Evolutionary conservation across 2,329 filamentous ascomycete species (phyloP).

Genomic region (Pseudogymnoascus sp.): DNA sequence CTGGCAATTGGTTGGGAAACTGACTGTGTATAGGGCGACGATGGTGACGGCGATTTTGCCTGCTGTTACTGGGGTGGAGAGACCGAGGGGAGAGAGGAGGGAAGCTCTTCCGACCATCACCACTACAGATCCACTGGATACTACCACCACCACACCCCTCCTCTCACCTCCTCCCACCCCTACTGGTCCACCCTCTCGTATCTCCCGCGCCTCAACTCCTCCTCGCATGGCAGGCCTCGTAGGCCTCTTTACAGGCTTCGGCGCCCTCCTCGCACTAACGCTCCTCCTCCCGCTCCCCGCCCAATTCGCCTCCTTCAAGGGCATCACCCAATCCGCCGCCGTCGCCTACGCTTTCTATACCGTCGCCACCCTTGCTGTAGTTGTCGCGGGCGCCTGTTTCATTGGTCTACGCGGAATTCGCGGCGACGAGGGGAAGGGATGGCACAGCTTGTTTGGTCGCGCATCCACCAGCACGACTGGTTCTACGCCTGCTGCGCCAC

Average conservation of each 20-base stretch:
- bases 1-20: background rate
- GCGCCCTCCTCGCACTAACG: slow-evolving; percentile 74
- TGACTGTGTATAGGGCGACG: slow-evolving; percentile 50
- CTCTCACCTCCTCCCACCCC: slow-evolving; percentile 7
- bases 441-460: slow-evolving; percentile 48
- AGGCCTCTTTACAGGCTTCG: slow-evolving; percentile 85
- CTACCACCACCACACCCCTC: background rate
- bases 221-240: slow-evolving; percentile 76
- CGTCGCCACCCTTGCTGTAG: slow-evolving; percentile 64
- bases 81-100: background rate
- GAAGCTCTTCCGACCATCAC: slow-evolving; percentile 22
- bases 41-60: slow-evolving; percentile 97
- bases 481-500: slow-evolving; percentile 15
- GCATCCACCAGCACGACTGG: slow-evolving; percentile 14
- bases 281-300: slow-evolving; percentile 85
- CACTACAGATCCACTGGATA: slow-evolving; percentile 22
- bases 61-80: slow-evolving; percentile 47
- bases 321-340: slow-evolving; percentile 65
- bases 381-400: slow-evolving; percentile 68
- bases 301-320: slow-evolving; percentile 62
- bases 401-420: slow-evolving; percentile 63
- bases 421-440: slow-evolving; percentile 74
- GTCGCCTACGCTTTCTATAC: slow-evolving; percentile 83
- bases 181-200: slow-evolving; percentile 12
- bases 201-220: slow-evolving; percentile 37